Evolutionary conservation across 208 protist species (phyloP), one percentile per base, ranked within the genome.

Genomic region (Strigomonas culicis): DNA sequence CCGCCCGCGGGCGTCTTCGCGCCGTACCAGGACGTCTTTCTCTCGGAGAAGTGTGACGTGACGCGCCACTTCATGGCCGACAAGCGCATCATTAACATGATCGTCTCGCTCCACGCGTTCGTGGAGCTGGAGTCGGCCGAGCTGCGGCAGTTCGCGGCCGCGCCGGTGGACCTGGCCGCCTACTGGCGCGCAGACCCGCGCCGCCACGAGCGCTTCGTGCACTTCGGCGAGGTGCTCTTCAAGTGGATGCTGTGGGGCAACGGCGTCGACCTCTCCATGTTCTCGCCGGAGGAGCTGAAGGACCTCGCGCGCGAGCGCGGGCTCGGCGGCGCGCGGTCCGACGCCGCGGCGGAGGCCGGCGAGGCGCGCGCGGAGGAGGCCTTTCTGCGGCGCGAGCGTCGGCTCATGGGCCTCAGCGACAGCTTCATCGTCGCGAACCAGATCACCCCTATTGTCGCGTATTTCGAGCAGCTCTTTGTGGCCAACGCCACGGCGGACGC

Each of bases 191-290:
- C n/a, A n/a, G n/a, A n/a, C n/a, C n/a, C n/a, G n/a, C n/a, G n/a
- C n/a, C n/a, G n/a, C n/a, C n/a, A n/a, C n/a, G n/a, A n/a, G n/a
- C n/a, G n/a, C n/a, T n/a, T n/a, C n/a, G n/a, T 21, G 13, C 53
- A 73, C 41, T 90, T 90, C 67, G 63, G 81, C 27, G 72, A 58
- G 32, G 70, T 84, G 1, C 50, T 95, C 57, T 68, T 92, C 50
- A 80, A 84, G 2, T 93, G 89, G 85, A 87, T 90, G 82, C 62
- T 95, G 39, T 95, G 89, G 89, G 89, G 86, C 28, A 95, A 95
- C 62, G 82, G 77, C 17, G 68, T 95, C 19, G 89, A 95, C 66
- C 75, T 93, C 31, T 91, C 82, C 60, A 95, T 92, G 84, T 95
- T 95, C 61, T 89, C 89, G 31, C 30, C 90, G n/a, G 83, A 91